Base-by-base conservation (phyloP, 2,329 filamentous ascomycete species). In the Trichoderma pleuroti region DNA sequence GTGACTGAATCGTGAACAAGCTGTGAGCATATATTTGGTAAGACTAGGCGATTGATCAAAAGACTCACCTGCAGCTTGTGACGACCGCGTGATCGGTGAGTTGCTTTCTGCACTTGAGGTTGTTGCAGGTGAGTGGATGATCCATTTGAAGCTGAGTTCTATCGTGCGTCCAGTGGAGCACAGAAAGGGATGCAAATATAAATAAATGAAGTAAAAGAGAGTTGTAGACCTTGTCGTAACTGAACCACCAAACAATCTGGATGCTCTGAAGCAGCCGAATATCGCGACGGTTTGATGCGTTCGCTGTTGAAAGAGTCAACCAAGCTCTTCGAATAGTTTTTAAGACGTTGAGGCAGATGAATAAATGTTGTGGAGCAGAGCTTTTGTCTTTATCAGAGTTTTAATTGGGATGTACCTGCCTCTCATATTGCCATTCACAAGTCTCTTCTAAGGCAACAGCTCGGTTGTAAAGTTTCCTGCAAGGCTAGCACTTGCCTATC, bases 1-100 rank as follows among this genome's bases (percentile, higher is more conserved):
- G 80, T 98, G 95, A 73, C 94, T 94, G 49, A 16, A 36, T 8
- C 12, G 34, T 3, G 46, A 56, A 16, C 26, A 24, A 7, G 62
- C 74, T 14, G 72, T 70, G 72, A 71, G 32, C 54, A 10, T 63
- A 56, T 30, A 54, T 39, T 30, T 4, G 2, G 7, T 6, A 12
- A n/a, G 6, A 3, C 1, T 18, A 3, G 9, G 32, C 5, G 14
- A 26, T 14, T 18, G 14, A 6, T 34, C 7, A 12, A 10, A 6
- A 26, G 21, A 65, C 75, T 32, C 64, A 92, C 93, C 92, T 93
- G 88, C 94, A 98, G 16, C 92, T 96, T 5, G 94, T 97, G 39
- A 97, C 93, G 1, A 97, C 86, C 12, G 93, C 94, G 73, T 87
- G 86, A 52, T 92, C 89, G 39, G 83, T 85, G 39, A 97, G 85